Conservation (phyloP, 2,329 filamentous ascomycete genomes). For the Akanthomyces muscarius region DNA sequence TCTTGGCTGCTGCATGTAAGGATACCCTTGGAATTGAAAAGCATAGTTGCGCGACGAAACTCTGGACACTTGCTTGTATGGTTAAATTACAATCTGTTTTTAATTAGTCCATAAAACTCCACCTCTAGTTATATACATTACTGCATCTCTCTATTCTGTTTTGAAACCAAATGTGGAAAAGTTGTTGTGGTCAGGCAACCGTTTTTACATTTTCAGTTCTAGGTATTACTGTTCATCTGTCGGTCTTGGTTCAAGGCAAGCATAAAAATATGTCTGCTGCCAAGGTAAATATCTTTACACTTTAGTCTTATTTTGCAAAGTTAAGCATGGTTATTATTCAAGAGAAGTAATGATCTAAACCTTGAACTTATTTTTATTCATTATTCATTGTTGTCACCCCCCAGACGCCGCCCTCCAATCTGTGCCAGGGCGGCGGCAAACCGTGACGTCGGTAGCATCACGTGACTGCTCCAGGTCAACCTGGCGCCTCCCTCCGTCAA, state of each 20-base stretch:
- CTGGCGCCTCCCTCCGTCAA: slow-evolving; percentile 1
- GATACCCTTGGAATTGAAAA: slow-evolving; percentile 16
- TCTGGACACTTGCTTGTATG: slow-evolving; percentile 4
- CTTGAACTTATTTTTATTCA: no score
- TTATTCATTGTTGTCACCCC: no score
- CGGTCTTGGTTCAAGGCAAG: no score
- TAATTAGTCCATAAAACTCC: neutral
- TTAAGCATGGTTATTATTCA: no score
- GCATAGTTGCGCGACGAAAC: neutral
- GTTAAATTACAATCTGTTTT: neutral
- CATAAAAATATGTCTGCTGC: no score
- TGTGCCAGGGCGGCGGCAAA: neutral
- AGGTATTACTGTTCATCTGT: no score
- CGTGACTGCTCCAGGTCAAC: slow-evolving; percentile 9
- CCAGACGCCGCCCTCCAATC: neutral
- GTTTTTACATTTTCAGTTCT: no score
- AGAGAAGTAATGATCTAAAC: no score
- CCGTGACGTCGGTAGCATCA: slow-evolving; percentile 9
- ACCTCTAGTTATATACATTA: neutral
- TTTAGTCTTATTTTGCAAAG: no score
- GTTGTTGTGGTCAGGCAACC: no score
- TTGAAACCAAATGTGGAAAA: no score
- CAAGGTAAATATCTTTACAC: no score
- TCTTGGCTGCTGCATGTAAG: slow-evolving; percentile 14
- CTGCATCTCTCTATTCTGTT: neutral